Percentiles rank a stretch among this genome's conserved stretches.
phyloP scores from a whole-genome alignment of 2,329 filamentous ascomycete genomes.

The Monosporascus sp. region DNA sequence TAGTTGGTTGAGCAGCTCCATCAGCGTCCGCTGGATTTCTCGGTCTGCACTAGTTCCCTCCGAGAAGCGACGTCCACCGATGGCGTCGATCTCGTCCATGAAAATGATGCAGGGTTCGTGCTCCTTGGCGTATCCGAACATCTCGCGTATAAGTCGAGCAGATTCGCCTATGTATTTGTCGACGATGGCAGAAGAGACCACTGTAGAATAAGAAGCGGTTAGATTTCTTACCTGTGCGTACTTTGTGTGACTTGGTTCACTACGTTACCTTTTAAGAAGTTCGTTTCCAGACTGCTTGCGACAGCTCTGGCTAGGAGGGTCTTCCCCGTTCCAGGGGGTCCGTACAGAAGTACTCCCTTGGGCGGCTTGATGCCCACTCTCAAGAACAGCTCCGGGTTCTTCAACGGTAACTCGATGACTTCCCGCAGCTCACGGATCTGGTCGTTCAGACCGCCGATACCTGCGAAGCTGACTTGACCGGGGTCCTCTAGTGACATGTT shows the following conservation, averaged over 20 bases:
- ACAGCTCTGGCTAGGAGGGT: constrained; percentile 91
- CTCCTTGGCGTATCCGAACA: constrained; percentile 99
- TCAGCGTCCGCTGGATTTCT: constrained; percentile 95
- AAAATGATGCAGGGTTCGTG: constrained; percentile 99
- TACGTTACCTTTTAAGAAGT: constrained; percentile 84
- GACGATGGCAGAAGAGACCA: constrained; percentile 97
- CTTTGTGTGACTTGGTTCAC: neutral
- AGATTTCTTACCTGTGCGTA: neutral
- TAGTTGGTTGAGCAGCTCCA: constrained; percentile 97
- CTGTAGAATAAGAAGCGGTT: constrained; percentile 39
- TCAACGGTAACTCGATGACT: constrained; percentile 94
- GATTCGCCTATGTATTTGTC: constrained; percentile 99
- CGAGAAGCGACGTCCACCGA: constrained; percentile 91
- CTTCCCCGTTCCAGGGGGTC: constrained; percentile 94
- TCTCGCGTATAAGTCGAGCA: constrained; percentile 92
- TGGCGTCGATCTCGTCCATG: constrained; percentile 99
- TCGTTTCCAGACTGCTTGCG: constrained; percentile 93
- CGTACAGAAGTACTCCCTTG: constrained; percentile 94
- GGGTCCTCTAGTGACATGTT: constrained; percentile 99
- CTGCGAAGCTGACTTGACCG: constrained; percentile 94
- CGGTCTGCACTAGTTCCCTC: constrained; percentile 96
- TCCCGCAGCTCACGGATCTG: constrained; percentile 96
- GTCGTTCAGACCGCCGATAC: constrained; percentile 95
- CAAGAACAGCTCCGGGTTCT: constrained; percentile 97
- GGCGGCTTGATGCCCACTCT: constrained; percentile 98